phyloP scores from a whole-genome alignment of 2,329 filamentous ascomycete species.

The Hymenoscyphus occultus region DNA sequence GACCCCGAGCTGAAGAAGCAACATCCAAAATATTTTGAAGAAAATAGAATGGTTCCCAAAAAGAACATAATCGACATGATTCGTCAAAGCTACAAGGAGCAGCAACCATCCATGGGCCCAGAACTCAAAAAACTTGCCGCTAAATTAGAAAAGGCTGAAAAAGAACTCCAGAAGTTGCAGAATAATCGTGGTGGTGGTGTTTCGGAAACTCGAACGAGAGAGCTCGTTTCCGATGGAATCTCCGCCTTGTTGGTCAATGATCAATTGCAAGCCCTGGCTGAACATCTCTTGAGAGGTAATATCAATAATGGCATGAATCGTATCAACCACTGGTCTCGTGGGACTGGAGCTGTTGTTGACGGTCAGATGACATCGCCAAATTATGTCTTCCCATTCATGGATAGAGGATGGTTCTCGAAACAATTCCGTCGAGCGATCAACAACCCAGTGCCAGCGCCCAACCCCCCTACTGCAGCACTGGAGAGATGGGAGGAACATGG shows the following conservation, averaged over 20 bases:
- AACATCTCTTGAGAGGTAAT: conserved; percentile 26
- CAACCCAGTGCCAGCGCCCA: conserved; percentile 27
- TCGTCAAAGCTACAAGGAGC: conserved; percentile 68
- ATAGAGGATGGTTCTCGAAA: conserved; percentile 29
- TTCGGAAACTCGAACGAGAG: conserved; percentile 22
- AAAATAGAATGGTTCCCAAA: conserved; percentile 24
- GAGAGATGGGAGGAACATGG: conserved; percentile 71
- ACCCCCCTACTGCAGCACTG: conserved; percentile 56
- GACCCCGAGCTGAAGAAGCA: conserved; percentile 21
- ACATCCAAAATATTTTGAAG: conserved; percentile 25
- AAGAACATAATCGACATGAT: conserved; percentile 80
- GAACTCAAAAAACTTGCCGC: conserved; percentile 22
- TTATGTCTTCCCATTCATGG: conserved; percentile 39
- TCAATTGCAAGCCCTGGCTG: conserved; percentile 31
- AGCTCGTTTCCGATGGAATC: conserved; percentile 20
- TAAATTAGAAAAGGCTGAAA: conserved; percentile 20
- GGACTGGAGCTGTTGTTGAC: conserved; percentile 65
- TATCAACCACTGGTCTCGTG: conserved; percentile 71
- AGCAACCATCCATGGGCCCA: conserved; percentile 17
- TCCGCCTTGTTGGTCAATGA: conserved; percentile 22
- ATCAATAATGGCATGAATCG: conserved; percentile 34
- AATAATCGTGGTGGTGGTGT: not conserved
- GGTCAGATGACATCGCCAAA: conserved; percentile 57
- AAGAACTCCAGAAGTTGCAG: conserved; percentile 19
- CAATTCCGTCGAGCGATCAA: conserved; percentile 27